A percentile compares a stretch with the other conserved stretches of the same genome.
Conservation (phyloP, 2,329 filamentous ascomycete species). For the Pseudogymnoascus sp. region DNA sequence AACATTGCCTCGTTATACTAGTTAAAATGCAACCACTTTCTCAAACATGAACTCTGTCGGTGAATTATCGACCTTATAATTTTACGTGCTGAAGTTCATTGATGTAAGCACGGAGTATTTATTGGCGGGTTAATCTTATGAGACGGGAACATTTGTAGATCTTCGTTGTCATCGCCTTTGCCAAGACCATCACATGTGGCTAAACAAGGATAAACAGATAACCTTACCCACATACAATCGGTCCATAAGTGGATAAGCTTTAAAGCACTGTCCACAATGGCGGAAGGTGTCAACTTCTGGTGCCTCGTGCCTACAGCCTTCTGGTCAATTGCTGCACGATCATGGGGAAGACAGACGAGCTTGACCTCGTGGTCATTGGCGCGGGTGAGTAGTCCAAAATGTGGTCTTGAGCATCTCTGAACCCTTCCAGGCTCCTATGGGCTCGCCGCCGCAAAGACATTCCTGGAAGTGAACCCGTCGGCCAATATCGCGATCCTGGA, state of each 20-base stretch:
- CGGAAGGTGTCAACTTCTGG: not conserved
- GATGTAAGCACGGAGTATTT: not conserved
- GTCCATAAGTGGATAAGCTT: conserved; percentile 3
- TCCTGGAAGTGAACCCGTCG: conserved; percentile 51
- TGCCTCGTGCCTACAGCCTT: not conserved
- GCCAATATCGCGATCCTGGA: conserved; percentile 53
- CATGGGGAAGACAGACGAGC: conserved; percentile 11
- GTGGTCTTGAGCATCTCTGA: conserved; percentile 7
- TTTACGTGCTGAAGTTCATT: not conserved
- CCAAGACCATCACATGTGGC: not conserved
- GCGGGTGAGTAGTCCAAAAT: conserved; percentile 39
- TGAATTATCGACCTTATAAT: no score
- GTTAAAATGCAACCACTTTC: not conserved
- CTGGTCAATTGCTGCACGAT: not conserved
- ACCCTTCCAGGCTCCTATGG: conserved; percentile 43
- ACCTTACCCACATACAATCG: not conserved
- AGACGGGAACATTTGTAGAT: not conserved
- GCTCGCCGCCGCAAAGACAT: conserved; percentile 54
- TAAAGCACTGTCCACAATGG: not conserved
- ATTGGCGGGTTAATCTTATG: not conserved
- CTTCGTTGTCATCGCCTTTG: not conserved
- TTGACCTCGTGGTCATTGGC: conserved; percentile 33
- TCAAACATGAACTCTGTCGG: not conserved
- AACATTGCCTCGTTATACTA: not conserved
- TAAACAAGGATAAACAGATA: not conserved